These are phyloP conservation scores for Lactuca sativa DNA, from an alignment of 129 eudicot species.

Conservation along the genomic window DNA sequence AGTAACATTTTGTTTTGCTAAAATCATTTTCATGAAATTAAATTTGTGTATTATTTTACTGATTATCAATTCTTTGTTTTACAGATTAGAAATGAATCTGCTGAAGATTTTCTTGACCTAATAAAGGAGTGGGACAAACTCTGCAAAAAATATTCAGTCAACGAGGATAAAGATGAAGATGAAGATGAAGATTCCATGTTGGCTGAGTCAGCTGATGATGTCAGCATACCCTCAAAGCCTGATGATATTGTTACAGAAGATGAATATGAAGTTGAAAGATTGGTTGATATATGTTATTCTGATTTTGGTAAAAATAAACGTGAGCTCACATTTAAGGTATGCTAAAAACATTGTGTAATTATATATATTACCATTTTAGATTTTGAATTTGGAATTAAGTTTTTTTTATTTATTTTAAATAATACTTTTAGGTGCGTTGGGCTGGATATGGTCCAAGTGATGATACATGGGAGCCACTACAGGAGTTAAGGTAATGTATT, in stretches of 20 bases:
- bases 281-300: constrained; percentile 54
- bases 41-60: not conserved
- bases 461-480: constrained; percentile 63
- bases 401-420: constrained; percentile 5
- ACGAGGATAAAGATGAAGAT: constrained; percentile 25
- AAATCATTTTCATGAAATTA: not conserved
- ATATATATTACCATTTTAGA: not conserved
- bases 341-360: not conserved
- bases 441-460: constrained; percentile 54
- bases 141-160: constrained; percentile 38
- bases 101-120: constrained; percentile 57
- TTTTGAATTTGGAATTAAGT: not conserved
- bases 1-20: constrained; percentile 20
- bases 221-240: constrained; percentile 22
- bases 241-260: constrained; percentile 25
- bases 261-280: constrained; percentile 57
- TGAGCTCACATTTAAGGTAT: constrained; percentile 48
- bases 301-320: constrained; percentile 36
- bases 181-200: constrained; percentile 19
- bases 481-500: constrained; percentile 45
- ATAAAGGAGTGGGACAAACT: constrained; percentile 69
- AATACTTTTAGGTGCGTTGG: constrained; percentile 47
- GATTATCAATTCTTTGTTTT: constrained; percentile 10
- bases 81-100: constrained; percentile 69
- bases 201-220: constrained; percentile 30